These are phyloP conservation scores for Reutealis trisperma DNA, from an alignment of 345 rosid species.

Conservation along the genomic window DNA sequence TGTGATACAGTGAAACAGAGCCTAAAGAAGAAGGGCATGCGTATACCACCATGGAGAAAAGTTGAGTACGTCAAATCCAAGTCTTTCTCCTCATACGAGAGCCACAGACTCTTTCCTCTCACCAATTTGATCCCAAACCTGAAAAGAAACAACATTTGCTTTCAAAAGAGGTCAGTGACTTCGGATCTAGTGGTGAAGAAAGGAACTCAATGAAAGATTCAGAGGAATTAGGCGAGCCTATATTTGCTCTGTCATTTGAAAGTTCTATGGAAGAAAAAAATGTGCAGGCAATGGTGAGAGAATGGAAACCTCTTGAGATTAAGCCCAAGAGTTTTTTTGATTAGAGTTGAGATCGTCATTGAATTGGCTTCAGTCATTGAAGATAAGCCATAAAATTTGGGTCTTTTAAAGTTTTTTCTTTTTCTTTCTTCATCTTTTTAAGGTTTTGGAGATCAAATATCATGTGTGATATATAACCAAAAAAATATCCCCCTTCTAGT, in stretches of 20 bases:
- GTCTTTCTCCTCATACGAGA: constrained; percentile 63
- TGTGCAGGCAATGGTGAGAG: constrained; percentile 16
- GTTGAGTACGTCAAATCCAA: constrained; percentile 85
- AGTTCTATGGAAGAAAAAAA: constrained; percentile 30
- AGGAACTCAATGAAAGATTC: neutral
- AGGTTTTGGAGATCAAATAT: constrained; percentile 15
- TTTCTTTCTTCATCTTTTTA: neutral
- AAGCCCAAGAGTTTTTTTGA: constrained; percentile 46
- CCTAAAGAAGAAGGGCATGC: constrained; percentile 93
- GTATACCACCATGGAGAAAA: constrained; percentile 91
- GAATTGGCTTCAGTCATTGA: constrained; percentile 61
- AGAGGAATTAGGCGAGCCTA: constrained; percentile 17
- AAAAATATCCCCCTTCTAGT: constrained; percentile 44
- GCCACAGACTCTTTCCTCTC: neutral
- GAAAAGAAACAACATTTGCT: constrained; percentile 2
- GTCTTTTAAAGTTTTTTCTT: neutral
- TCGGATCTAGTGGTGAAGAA: neutral
- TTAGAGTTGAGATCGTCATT: constrained; percentile 46
- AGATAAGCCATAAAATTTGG: constrained; percentile 29
- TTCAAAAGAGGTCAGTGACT: neutral
- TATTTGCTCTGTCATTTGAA: constrained; percentile 13
- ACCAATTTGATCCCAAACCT: neutral
- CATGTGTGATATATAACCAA: constrained; percentile 13
- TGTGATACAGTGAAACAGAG: constrained; percentile 89
- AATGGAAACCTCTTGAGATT: constrained; percentile 49